Percentiles rank a stretch among this genome's conserved stretches.
These are phyloP conservation scores for Circinella minor DNA, from an alignment of 371 early-diverging fungal species.

Conservation along the genomic window DNA sequence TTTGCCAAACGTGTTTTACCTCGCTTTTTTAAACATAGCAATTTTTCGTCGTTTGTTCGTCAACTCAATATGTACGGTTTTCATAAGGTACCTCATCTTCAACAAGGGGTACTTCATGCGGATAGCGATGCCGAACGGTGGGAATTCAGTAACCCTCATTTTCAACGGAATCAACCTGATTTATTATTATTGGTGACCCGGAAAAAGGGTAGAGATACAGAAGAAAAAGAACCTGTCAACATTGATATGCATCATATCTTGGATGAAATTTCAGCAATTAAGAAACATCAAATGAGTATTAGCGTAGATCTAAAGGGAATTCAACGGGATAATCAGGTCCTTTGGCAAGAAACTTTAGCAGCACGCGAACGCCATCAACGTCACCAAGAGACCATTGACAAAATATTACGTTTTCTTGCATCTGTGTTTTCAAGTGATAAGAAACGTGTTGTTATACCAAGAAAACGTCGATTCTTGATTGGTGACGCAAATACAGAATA, in stretches of 20 bases:
- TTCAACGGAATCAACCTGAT: constrained; percentile 62
- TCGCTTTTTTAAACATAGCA: constrained; percentile 91
- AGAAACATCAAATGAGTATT: constrained; percentile 89
- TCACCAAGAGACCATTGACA: constrained; percentile 93
- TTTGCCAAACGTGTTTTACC: constrained; percentile 88
- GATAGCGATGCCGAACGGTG: constrained; percentile 66
- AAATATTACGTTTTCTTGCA: constrained; percentile 82
- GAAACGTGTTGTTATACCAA: constrained; percentile 60
- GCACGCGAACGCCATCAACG: constrained; percentile 78
- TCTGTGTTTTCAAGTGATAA: constrained; percentile 76
- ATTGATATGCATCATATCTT: constrained; percentile 66
- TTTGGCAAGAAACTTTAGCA: constrained; percentile 87
- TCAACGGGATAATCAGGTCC: constrained; percentile 83
- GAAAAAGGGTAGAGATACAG: constrained; percentile 57
- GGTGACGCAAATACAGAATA: constrained; percentile 38
- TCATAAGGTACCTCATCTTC: constrained; percentile 82
- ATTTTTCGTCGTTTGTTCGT: constrained; percentile 93
- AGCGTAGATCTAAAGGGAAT: constrained; percentile 84
- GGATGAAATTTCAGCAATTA: constrained; percentile 86
- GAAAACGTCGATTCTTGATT: constrained; percentile 53
- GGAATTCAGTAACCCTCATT: constrained; percentile 66
- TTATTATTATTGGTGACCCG: constrained; percentile 59
- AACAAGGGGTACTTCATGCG: constrained; percentile 74
- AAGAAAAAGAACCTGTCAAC: constrained; percentile 56
- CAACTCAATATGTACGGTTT: constrained; percentile 95